Percentiles rank a stretch among this genome's conserved stretches.
These are phyloP conservation scores for Prosopis cineraria DNA, from an alignment of 306 rosid species.

Conservation along the genomic window DNA sequence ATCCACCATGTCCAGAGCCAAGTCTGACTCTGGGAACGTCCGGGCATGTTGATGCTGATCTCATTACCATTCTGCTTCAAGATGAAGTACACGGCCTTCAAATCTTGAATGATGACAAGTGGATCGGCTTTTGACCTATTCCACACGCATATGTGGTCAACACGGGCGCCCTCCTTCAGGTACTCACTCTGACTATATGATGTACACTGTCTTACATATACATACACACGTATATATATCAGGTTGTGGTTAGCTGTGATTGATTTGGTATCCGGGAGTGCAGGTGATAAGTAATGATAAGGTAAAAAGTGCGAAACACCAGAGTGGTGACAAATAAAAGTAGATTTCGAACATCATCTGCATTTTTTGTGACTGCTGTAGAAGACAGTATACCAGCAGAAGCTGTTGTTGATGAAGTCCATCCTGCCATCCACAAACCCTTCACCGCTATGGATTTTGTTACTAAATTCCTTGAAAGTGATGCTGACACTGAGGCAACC, in stretches of 20 bases:
- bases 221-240: too few species aligned
- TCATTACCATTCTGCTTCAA: slow-evolving; percentile 40
- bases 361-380: slow-evolving; percentile 33
- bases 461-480: not conserved
- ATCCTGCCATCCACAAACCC: slow-evolving; percentile 34
- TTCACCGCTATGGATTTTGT: slow-evolving; percentile 40
- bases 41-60: slow-evolving; percentile 37
- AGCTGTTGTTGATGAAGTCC: slow-evolving; percentile 16
- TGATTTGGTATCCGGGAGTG: not conserved
- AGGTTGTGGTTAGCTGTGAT: not conserved
- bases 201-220: not conserved
- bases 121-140: slow-evolving; percentile 34
- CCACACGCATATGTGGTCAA: slow-evolving; percentile 39
- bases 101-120: slow-evolving; percentile 28
- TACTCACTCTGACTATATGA: not conserved
- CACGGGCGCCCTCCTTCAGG: slow-evolving; percentile 31
- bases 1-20: slow-evolving; percentile 44
- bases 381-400: slow-evolving; percentile 42
- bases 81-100: slow-evolving; percentile 37
- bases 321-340: slow-evolving; percentile 63
- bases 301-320: slow-evolving; percentile 52
- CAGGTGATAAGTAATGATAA: slow-evolving; percentile 50
- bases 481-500: slow-evolving; percentile 19
- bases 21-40: slow-evolving; percentile 34
- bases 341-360: slow-evolving; percentile 32